Conservation (phyloP, 768 basidiomycete genomes). For the Boletus rufocinnamomeus region DNA sequence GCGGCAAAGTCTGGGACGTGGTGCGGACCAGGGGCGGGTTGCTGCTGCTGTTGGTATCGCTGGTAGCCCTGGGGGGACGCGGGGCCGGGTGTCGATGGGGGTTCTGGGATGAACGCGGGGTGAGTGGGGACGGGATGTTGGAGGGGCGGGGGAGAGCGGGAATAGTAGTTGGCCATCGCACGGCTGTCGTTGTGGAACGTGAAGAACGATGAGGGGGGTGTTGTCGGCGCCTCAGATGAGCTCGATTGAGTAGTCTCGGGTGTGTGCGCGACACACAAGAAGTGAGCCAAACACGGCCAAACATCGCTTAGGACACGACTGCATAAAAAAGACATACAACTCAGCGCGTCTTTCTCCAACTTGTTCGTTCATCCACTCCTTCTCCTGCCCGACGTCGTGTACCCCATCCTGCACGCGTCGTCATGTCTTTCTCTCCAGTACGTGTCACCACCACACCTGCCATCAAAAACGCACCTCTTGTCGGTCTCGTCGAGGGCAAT, state of each 20-base stretch:
- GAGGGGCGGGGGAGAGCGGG: constrained; percentile 72
- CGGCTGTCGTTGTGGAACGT: background rate
- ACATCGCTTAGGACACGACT: constrained; percentile 7
- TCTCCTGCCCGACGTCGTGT: constrained; percentile 13
- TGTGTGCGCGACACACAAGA: background rate
- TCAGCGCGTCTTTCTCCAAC: constrained; percentile 3
- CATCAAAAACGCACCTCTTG: constrained; percentile 83
- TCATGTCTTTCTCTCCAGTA: constrained; percentile 51
- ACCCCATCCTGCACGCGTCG: constrained; percentile 10
- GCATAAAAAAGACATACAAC: constrained; percentile 22
- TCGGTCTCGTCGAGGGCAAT: constrained; percentile 84
- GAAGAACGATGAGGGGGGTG: background rate
- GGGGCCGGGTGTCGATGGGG: constrained; percentile 66
- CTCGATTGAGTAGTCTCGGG: too few relatives aligned
- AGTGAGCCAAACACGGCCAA: constrained; percentile 20
- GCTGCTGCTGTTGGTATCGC: constrained; percentile 38
- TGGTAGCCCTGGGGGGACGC: constrained; percentile 59
- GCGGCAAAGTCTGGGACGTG: constrained; percentile 53
- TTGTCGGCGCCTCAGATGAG: background rate
- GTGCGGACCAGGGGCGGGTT: constrained; percentile 40
- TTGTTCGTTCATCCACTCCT: constrained; percentile 21
- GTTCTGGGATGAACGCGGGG: constrained; percentile 82
- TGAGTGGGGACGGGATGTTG: constrained; percentile 90
- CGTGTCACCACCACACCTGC: constrained; percentile 68
- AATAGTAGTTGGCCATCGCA: constrained; percentile 39